Conservation (phyloP, 1,284 basidiomycete genomes). For the Ganoderma boninense region DNA sequence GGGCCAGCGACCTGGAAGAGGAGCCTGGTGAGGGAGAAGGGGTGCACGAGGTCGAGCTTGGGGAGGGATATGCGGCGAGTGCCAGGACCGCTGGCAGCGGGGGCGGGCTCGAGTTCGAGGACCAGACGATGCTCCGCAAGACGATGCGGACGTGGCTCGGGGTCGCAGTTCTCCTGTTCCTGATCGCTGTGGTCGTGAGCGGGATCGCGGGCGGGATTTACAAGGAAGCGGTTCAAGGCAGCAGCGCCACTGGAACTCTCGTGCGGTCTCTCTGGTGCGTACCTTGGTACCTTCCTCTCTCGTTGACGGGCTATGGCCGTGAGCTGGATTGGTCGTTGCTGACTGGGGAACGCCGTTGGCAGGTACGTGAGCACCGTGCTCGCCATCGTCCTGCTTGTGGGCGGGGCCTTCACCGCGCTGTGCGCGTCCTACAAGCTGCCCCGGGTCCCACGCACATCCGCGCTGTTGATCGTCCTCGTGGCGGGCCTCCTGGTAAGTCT, state of each 20-base stretch:
- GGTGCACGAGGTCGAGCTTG: background rate
- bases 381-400: slow-evolving; percentile 12
- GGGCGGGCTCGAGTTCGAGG: slow-evolving; percentile 13
- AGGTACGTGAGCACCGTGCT: slow-evolving; percentile 29
- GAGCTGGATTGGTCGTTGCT: background rate
- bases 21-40: background rate
- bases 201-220: slow-evolving; percentile 40
- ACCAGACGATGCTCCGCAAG: slow-evolving; percentile 38
- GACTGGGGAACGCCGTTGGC: background rate
- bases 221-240: slow-evolving; percentile 24
- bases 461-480: slow-evolving; percentile 14
- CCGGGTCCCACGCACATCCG: slow-evolving; percentile 14
- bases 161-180: slow-evolving; percentile 30
- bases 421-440: slow-evolving; percentile 19
- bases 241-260: slow-evolving; percentile 29
- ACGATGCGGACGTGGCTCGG: slow-evolving; percentile 41
- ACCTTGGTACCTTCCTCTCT: background rate
- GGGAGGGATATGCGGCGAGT: no score
- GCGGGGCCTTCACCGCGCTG: background rate
- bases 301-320: background rate
- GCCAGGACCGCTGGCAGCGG: background rate
- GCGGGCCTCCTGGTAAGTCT: slow-evolving; percentile 20
- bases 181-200: slow-evolving; percentile 37
- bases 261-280: slow-evolving; percentile 35
- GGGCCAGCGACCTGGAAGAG: background rate